These are phyloP conservation scores for Solanum chiquidenum DNA, from an alignment of 257 asterid genomes.

Conservation along the genomic window DNA sequence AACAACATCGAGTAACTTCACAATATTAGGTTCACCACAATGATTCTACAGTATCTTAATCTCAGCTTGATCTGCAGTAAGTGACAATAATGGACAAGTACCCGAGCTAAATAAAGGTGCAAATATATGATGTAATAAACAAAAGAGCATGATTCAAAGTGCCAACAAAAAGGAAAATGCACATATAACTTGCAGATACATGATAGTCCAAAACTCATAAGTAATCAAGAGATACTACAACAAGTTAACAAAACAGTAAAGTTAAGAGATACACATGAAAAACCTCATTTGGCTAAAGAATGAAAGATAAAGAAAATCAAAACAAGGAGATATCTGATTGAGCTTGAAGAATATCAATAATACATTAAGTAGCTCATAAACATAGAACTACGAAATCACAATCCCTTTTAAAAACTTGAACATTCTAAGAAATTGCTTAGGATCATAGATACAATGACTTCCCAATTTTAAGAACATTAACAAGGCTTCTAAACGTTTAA, in stretches of 20 bases:
- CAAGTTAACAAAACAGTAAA: not conserved
- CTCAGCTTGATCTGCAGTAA: slow-evolving; percentile 2
- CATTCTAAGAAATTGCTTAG: not conserved
- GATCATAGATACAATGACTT: not conserved
- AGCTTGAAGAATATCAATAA: not conserved
- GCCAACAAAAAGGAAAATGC: not conserved
- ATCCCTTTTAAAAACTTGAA: not conserved
- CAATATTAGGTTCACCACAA: slow-evolving; percentile 6
- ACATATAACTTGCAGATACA: not conserved
- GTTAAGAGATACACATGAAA: not conserved
- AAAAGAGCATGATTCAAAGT: not conserved
- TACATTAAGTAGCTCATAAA: not conserved
- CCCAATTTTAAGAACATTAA: not conserved
- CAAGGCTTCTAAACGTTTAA: not conserved
- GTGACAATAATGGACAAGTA: not conserved
- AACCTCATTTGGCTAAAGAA: not conserved
- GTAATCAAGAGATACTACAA: not conserved
- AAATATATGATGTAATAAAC: not conserved
- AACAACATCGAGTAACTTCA: slow-evolving; percentile 2
- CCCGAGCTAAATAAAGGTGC: not conserved
- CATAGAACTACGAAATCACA: not conserved
- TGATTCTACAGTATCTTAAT: slow-evolving; percentile 1
- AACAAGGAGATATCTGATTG: not conserved
- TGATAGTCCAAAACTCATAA: not conserved
- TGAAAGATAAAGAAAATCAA: not conserved